Conservation (phyloP, 2,329 filamentous ascomycete genomes). For the Clarireedia paspali region DNA sequence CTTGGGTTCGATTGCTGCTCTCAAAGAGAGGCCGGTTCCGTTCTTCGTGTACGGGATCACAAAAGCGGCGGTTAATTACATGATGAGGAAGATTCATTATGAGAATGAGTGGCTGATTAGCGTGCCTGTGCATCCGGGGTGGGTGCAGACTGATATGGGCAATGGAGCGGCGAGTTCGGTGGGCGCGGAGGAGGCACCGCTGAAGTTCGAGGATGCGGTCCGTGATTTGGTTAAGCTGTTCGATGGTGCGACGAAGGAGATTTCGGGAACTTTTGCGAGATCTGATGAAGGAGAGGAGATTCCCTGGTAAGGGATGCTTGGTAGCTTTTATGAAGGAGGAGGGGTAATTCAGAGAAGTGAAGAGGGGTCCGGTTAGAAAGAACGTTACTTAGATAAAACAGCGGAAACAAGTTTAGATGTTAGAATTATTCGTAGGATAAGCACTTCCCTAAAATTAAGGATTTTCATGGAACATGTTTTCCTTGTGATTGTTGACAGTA, state of each 20-base stretch:
- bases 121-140: conserved; percentile 30
- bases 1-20: conserved; percentile 13
- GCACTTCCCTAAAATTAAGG: no score
- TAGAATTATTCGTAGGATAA: no score
- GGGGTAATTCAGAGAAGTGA: no score
- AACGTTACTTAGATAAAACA: no score
- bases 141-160: conserved; percentile 26
- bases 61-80: conserved; percentile 32
- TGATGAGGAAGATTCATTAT: conserved; percentile 28
- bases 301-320: conserved; percentile 12
- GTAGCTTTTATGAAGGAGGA: no score
- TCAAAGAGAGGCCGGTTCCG: conserved; percentile 7
- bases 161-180: conserved; percentile 12
- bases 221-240: conserved; percentile 11
- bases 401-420: no score
- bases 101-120: conserved; percentile 28
- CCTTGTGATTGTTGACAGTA: no score
- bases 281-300: conserved; percentile 9
- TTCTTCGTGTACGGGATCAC: conserved; percentile 34
- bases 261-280: conserved; percentile 13
- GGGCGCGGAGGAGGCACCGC: conserved; percentile 15
- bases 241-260: conserved; percentile 13
- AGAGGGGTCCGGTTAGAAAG: no score
- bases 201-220: conserved; percentile 17
- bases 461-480: no score